Evolutionary conservation across 2,329 filamentous ascomycete species (phyloP).

Genomic region (Plenodomus biglobosus): DNA sequence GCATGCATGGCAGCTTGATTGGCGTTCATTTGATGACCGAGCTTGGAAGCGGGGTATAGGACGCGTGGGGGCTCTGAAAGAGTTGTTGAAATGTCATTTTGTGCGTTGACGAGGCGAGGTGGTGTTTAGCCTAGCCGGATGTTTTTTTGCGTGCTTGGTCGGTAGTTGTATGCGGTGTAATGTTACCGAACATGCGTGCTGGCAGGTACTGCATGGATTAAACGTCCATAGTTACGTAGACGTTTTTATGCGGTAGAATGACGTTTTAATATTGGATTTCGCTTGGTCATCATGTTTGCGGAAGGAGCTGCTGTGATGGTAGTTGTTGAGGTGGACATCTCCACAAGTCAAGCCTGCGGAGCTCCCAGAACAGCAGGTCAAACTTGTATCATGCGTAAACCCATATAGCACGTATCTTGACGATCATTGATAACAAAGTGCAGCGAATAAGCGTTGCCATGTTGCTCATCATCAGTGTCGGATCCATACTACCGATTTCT

Average conservation of each 20-base stretch:
- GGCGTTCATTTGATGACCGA: constrained; percentile 17
- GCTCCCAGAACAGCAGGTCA: neutral
- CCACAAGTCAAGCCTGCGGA: neutral
- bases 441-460: neutral
- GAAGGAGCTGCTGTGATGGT: neutral
- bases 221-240: neutral
- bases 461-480: neutral
- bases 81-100: neutral
- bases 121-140: constrained; percentile 7
- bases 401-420: neutral
- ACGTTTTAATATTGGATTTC: neutral
- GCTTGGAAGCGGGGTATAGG: constrained; percentile 25
- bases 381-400: neutral
- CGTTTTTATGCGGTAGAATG: neutral
- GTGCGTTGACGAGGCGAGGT: neutral
- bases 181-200: neutral
- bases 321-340: neutral
- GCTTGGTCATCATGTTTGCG: neutral
- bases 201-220: neutral
- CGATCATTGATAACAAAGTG: neutral
- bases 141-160: neutral
- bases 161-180: constrained; percentile 5
- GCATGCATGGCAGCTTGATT: constrained; percentile 21
- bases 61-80: neutral
- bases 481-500: neutral